Evolutionary conservation across 768 basidiomycete genomes (phyloP), one percentile per base, ranked within the genome.

Genomic region (Mrakia gelida): DNA sequence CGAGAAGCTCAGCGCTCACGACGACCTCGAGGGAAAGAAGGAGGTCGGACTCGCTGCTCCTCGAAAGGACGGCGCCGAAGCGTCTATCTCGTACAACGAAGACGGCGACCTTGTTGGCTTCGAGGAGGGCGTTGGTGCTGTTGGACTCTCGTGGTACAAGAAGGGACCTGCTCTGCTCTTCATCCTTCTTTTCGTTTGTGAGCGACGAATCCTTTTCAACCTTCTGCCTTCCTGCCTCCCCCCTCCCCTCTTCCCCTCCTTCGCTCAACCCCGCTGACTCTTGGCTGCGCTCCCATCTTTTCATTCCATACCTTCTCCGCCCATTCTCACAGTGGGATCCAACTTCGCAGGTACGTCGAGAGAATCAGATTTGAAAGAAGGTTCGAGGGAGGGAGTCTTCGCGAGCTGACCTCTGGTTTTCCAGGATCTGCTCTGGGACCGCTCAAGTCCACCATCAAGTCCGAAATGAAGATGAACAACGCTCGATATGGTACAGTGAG

Each of bases 381-480:
- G 45, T 45, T 45, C 45, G 45, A 45, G 11, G 45, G 45, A 45
- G 15, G 45, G 11, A n/a, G 54, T n/a, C 23, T 56, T 56, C 45
- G 45, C 45, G 54, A 56, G 23, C 26, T 56, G 54, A 56, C 26
- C 54, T n/a, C 26, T n/a, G 54, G 10, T 21, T 26, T 6, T 45
- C 45, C 54, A 56, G 54, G 54, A 26, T 68, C 63, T 2, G 45
- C 62, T 16, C 41, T 77, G 6, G 28, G 65, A 23, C 76, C 76
- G 0, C 49, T 77, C 21, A 77, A 77, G 76, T 59, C 49, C 10
- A 77, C 76, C 2, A 26, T 77, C 34, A 77, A 43, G 70, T 52
- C 77, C 26, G 38, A 80, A 61, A 72, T 80, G 54, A 43, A 59
- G 15, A 73, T 78, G 54, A 78, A 73, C 49, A 78, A 78, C 38